phyloP scores from a whole-genome alignment of 257 asterid species.

The Solanum boliviense region DNA sequence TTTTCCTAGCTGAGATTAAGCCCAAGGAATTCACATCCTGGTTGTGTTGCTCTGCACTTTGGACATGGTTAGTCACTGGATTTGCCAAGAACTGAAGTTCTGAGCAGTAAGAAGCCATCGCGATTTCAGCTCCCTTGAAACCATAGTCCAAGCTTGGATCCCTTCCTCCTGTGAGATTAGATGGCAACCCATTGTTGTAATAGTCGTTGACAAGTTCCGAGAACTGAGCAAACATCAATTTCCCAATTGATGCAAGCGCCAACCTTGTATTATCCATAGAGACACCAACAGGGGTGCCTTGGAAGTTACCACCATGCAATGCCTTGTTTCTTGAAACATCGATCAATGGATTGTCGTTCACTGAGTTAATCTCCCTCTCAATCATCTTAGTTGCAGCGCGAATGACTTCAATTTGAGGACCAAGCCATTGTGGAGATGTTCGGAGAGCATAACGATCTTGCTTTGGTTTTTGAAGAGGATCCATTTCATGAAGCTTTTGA shows the following conservation, averaged over 20 bases:
- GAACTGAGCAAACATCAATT: constrained; percentile 34
- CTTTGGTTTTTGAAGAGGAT: constrained; percentile 39
- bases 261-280: constrained; percentile 41
- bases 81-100: constrained; percentile 42
- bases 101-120: constrained; percentile 43
- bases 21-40: constrained; percentile 44
- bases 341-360: not conserved
- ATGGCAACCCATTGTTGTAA: constrained; percentile 38
- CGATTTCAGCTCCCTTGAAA: constrained; percentile 33
- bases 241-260: constrained; percentile 36
- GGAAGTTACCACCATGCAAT: constrained; percentile 17
- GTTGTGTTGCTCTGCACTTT: constrained; percentile 46
- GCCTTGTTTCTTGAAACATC: not conserved
- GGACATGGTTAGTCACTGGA: constrained; percentile 38
- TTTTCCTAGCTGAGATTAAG: constrained; percentile 32
- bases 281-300: constrained; percentile 43
- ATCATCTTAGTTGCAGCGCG: constrained; percentile 21
- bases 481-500: constrained; percentile 29
- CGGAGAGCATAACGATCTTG: constrained; percentile 42
- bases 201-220: constrained; percentile 39
- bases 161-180: constrained; percentile 31
- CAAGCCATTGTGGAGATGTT: constrained; percentile 38
- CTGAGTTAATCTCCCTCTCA: not conserved
- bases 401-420: constrained; percentile 38
- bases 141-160: constrained; percentile 45